phyloP scores from a whole-genome alignment of 768 basidiomycete genomes.

The Leucocoprinus birnbaumii region DNA sequence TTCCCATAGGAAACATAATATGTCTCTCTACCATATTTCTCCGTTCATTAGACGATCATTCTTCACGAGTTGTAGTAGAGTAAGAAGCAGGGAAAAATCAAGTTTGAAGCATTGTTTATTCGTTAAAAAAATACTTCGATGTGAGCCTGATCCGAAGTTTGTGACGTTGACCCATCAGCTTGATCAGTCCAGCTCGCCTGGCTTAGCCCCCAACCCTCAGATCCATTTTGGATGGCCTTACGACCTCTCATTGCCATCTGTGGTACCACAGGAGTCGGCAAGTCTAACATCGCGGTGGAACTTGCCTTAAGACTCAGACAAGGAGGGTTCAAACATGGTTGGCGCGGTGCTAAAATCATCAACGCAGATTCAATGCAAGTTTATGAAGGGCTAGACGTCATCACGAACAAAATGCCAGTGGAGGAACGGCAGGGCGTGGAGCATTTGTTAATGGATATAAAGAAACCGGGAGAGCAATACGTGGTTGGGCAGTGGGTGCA shows the following conservation, averaged over 20 bases:
- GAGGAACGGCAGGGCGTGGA: constrained; percentile 78
- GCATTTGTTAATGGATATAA: constrained; percentile 89
- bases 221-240: constrained; percentile 32
- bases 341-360: constrained; percentile 72
- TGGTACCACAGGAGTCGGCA: constrained; percentile 95
- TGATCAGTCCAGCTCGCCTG: no score
- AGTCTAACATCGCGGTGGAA: constrained; percentile 88
- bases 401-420: constrained; percentile 89
- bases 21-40: constrained; percentile 4
- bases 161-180: no score
- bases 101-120: no score
- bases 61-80: constrained; percentile 1
- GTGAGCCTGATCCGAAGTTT: no score
- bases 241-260: constrained; percentile 81
- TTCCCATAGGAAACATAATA: constrained; percentile 12
- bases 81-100: background rate
- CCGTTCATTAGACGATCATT: constrained; percentile 5
- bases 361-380: constrained; percentile 99
- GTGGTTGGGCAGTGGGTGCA: constrained; percentile 84
- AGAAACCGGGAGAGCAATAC: constrained; percentile 84
- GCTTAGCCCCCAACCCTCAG: no score
- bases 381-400: constrained; percentile 85
- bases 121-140: no score
- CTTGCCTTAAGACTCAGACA: constrained; percentile 64
- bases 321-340: constrained; percentile 31